phyloP scores from a whole-genome alignment of 371 early-diverging fungal species.

The Mucor racemosus region DNA sequence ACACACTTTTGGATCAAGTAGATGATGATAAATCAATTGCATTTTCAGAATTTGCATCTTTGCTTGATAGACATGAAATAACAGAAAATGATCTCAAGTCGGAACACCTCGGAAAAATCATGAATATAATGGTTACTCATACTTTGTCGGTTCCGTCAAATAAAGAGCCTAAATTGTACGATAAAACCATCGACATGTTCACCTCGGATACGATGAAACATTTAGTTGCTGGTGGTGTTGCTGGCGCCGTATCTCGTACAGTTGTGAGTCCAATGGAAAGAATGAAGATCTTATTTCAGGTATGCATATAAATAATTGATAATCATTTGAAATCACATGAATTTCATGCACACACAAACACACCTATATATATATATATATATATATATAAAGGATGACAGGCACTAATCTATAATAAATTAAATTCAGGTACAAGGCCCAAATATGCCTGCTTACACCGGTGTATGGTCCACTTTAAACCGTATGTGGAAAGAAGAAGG shows the following conservation, averaged over 20 bases:
- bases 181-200: constrained; percentile 23
- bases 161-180: constrained; percentile 19
- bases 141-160: constrained; percentile 23
- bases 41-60: constrained; percentile 39
- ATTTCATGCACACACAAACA: constrained; percentile 2
- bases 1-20: background rate
- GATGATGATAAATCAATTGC: constrained; percentile 6
- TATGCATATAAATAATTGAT: too few species aligned
- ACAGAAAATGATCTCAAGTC: constrained; percentile 32
- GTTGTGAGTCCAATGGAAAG: constrained; percentile 93
- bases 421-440: constrained; percentile 72
- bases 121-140: constrained; percentile 33
- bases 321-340: constrained; percentile 36
- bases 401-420: constrained; percentile 1
- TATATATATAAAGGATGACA: constrained; percentile 4
- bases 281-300: constrained; percentile 92
- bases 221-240: constrained; percentile 87
- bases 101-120: constrained; percentile 45
- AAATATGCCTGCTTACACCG: constrained; percentile 66
- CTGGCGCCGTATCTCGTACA: constrained; percentile 92
- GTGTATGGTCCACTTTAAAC: constrained; percentile 72
- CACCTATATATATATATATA: background rate
- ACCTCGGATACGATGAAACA: constrained; percentile 72
- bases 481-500: constrained; percentile 92
- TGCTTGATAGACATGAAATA: constrained; percentile 36